Evolutionary conservation across 2,329 filamentous ascomycete genomes (phyloP).

Genomic region (Fusarium equiseti): DNA sequence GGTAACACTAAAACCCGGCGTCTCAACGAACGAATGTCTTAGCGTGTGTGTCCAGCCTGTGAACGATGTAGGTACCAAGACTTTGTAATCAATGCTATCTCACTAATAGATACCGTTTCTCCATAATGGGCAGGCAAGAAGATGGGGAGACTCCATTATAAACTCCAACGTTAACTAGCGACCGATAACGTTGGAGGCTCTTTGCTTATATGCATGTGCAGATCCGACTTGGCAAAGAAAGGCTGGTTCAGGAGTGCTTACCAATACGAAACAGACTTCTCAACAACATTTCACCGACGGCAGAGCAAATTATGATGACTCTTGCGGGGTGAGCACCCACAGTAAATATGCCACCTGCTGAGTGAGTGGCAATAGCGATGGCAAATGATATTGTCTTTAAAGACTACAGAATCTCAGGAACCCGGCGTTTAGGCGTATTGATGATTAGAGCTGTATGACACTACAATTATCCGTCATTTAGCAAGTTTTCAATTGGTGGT

Average conservation of each 20-base stretch:
- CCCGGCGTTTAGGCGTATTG: constrained; percentile 3
- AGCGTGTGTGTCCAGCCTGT: background rate
- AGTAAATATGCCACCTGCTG: background rate
- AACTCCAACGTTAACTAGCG: background rate
- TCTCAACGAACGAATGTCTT: background rate
- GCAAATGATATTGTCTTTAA: background rate
- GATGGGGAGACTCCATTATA: background rate
- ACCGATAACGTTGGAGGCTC: constrained; percentile 25
- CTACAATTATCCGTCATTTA: background rate
- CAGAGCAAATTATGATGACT: constrained; percentile 15
- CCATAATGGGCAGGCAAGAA: background rate
- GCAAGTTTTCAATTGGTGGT: background rate
- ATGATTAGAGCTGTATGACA: background rate
- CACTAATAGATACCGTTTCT: background rate
- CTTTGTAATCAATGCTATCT: background rate
- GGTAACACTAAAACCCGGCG: background rate
- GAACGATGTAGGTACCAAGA: background rate
- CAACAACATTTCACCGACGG: constrained; percentile 3
- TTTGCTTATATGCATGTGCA: constrained; percentile 22
- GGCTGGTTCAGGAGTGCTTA: constrained; percentile 5
- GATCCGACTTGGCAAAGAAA: background rate
- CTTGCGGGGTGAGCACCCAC: constrained; percentile 13
- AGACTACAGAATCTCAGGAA: background rate
- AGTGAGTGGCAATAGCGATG: background rate
- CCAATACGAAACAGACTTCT: constrained; percentile 20